These are phyloP conservation scores for Thelonectria rubi DNA, from an alignment of 2,329 filamentous ascomycete genomes.

Conservation along the genomic window DNA sequence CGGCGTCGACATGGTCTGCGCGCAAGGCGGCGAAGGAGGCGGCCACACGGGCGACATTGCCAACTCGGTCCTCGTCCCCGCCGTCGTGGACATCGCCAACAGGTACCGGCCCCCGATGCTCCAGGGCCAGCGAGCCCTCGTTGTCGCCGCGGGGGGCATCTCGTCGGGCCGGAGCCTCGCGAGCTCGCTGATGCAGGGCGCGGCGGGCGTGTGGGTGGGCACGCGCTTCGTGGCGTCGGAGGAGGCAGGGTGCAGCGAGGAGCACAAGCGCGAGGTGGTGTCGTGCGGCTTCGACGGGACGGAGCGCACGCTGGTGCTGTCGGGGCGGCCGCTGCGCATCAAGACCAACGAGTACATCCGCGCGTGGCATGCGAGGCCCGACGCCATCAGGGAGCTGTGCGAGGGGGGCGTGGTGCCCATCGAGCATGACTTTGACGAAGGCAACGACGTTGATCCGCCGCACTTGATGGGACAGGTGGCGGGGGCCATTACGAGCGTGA, in stretches of 20 bases:
- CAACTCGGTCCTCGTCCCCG: conserved; percentile 85
- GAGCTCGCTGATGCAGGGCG: conserved; percentile 85
- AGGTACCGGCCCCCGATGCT: conserved; percentile 75
- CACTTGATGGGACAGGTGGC: conserved; percentile 96
- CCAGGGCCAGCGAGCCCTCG: conserved; percentile 75
- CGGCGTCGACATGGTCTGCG: conserved; percentile 90
- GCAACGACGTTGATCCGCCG: conserved; percentile 83
- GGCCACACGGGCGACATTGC: conserved; percentile 92
- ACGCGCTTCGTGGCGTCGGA: conserved; percentile 87
- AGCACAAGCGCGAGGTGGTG: conserved; percentile 87
- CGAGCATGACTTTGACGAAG: conserved; percentile 82
- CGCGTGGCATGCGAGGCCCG: conserved; percentile 80
- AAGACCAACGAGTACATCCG: conserved; percentile 85
- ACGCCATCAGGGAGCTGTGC: conserved; percentile 79
- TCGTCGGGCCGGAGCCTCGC: conserved; percentile 84
- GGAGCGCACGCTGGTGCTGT: conserved; percentile 81
- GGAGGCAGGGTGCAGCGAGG: conserved; percentile 82
- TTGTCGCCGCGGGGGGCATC: conserved; percentile 90
- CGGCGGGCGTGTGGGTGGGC: conserved; percentile 90
- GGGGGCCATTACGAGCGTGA: conserved; percentile 77
- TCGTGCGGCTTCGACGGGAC: conserved; percentile 83
- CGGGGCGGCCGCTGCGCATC: conserved; percentile 82
- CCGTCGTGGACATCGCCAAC: conserved; percentile 84
- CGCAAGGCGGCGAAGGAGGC: conserved; percentile 92
- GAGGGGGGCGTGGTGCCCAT: conserved; percentile 82